Base-by-base conservation (phyloP, 176 grass and related monocot species). In the Saccharum spontaneum region DNA sequence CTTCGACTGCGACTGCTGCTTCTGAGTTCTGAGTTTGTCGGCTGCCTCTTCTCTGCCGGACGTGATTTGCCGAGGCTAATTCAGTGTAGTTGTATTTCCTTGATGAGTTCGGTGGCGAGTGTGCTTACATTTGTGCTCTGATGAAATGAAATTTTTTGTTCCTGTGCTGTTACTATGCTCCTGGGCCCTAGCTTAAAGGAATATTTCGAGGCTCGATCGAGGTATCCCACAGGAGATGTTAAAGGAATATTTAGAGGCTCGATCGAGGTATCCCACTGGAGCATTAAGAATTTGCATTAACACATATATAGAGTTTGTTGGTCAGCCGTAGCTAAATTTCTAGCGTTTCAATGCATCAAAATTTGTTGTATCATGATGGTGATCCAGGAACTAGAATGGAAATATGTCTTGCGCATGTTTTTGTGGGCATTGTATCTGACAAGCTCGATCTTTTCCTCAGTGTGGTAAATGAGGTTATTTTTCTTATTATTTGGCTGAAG, bases 1-100 rank as follows among this genome's bases (percentile, higher is more conserved):
- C 36, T 96, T 96, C 28, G 91, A 96, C 73, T 96, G 94, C 36
- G 83, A 86, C 5, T 96, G 94, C 81, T 96, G 94, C 89, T 96
- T 96, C 84, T 96, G 66, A 37, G 64, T 0, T 65, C 83, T 95
- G 68, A 41, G 36, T 9, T 67, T 18, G 28, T 77, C n/a, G 33
- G 52, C 31, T 45, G 13, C 40, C 43, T 69, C 46, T 67, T n/a
- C 4, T 8, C 7, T 59, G 36, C 33, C 28, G 3, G 64, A 84
- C 73, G 77, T 88, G 77, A 85, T 69, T 71, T 77, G 4, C 10
- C 41, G n/a, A 17, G n/a, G 15, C 52, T 60, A 83, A 41, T 70
- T 30, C 39, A 84, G 7, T 43, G 71, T 85, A 44, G 8, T 80
- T 81, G 76, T 62, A 64, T 75, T 45, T 1, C 75, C n/a, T 43